A percentile compares a stretch with the other conserved stretches of the same genome.
Evolutionary conservation across 1,284 basidiomycete species (phyloP).

Genomic region (Cryptococcus sp.): DNA sequence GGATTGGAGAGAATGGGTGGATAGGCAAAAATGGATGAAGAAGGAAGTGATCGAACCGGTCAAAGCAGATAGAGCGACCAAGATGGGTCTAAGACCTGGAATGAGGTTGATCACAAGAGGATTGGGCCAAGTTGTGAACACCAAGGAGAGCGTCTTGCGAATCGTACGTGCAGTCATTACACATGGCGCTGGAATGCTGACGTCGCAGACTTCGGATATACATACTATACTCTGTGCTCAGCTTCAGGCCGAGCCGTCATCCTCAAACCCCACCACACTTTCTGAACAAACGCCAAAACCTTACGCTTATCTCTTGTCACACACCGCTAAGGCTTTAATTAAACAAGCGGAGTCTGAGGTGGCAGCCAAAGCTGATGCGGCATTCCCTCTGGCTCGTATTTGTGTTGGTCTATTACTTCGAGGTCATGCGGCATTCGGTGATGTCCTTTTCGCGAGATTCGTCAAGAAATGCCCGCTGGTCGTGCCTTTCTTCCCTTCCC

Average conservation of each 20-base stretch:
- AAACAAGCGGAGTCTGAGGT: constrained; percentile 94
- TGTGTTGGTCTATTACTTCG: constrained; percentile 61
- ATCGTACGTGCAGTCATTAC: constrained; percentile 38
- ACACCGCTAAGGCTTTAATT: constrained; percentile 80
- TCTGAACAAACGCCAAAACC: constrained; percentile 10
- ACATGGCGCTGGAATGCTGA: constrained; percentile 1
- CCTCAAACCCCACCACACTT: constrained; percentile 48
- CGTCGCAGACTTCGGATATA: constrained; percentile 60
- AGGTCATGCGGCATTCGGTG: constrained; percentile 58
- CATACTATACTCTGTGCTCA: constrained; percentile 52
- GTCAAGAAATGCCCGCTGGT: constrained; percentile 69
- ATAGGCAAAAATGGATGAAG: constrained; percentile 66
- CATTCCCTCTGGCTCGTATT: constrained; percentile 75
- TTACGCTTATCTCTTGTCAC: constrained; percentile 76
- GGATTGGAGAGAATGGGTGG: constrained; percentile 65
- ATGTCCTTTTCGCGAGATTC: constrained; percentile 78
- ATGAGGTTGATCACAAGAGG: constrained; percentile 85
- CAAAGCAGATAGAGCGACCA: constrained; percentile 58
- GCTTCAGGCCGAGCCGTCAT: constrained; percentile 38
- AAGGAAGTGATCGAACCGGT: constrained; percentile 65
- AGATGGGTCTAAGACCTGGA: constrained; percentile 52
- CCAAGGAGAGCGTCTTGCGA: constrained; percentile 64
- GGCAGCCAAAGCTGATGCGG: constrained; percentile 77
- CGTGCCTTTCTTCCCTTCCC: constrained; percentile 47
- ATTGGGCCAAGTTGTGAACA: constrained; percentile 86